These are phyloP conservation scores for Pontederia crassipes DNA, from an alignment of 176 grass and related monocot species.

Conservation along the genomic window DNA sequence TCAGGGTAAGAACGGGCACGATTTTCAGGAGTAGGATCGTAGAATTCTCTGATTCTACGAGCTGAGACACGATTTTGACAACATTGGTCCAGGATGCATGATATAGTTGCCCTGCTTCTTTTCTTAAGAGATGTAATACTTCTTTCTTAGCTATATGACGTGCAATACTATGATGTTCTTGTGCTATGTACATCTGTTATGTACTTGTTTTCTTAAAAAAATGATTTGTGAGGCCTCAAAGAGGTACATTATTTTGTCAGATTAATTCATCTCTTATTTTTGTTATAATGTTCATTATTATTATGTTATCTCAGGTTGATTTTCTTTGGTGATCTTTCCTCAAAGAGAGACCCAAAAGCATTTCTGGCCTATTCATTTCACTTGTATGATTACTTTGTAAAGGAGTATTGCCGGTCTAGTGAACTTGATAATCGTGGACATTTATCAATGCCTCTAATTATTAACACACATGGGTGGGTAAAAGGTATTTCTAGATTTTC, in stretches of 20 bases:
- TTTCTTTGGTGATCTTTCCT: slow-evolving; percentile 86
- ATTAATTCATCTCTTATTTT: not conserved
- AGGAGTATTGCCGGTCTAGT: slow-evolving; percentile 25
- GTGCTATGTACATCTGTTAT: too few relatives aligned
- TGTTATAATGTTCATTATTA: slow-evolving; percentile 1
- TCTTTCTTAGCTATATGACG: too few relatives aligned
- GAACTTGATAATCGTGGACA: slow-evolving; percentile 17
- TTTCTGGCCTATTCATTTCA: slow-evolving; percentile 57
- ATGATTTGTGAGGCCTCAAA: not conserved
- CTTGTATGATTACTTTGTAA: slow-evolving; percentile 56
- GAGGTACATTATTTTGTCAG: not conserved
- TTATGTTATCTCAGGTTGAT: slow-evolving; percentile 39
- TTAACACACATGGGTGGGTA: slow-evolving; percentile 19
- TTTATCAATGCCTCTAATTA: slow-evolving; percentile 18
- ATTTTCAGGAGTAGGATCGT: too few relatives aligned
- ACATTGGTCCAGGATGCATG: too few relatives aligned
- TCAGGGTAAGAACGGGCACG: too few relatives aligned
- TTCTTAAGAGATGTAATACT: too few relatives aligned
- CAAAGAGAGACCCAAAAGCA: slow-evolving; percentile 78
- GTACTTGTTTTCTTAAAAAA: too few relatives aligned
- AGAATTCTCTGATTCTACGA: too few relatives aligned
- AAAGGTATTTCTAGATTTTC: slow-evolving; percentile 5
- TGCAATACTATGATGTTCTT: too few relatives aligned
- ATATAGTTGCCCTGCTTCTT: too few relatives aligned
- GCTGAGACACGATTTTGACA: too few relatives aligned